Evolutionary conservation across 805 yeast species (phyloP).

Genomic region (Saturnispora silvae): DNA sequence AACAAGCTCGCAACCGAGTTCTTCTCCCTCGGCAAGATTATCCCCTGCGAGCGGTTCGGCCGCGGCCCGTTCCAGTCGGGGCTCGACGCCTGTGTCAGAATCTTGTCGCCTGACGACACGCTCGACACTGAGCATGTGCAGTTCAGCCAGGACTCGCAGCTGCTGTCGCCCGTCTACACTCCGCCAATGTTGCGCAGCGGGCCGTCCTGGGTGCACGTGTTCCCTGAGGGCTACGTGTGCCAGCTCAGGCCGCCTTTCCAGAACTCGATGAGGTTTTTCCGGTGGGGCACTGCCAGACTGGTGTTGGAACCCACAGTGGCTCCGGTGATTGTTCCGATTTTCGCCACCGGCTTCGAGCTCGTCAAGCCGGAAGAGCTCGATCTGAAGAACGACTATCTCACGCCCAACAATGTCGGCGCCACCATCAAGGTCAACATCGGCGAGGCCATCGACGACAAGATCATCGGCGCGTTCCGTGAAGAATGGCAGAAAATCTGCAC

Average conservation of each 20-base stretch:
- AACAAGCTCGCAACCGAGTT: conserved; percentile 40
- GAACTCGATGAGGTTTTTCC: conserved; percentile 87
- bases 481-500: conserved; percentile 61
- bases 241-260: conserved; percentile 71
- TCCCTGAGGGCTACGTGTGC: conserved; percentile 90
- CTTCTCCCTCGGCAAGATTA: conserved; percentile 81
- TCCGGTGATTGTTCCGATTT: conserved; percentile 84
- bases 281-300: conserved; percentile 88
- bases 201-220: conserved; percentile 87
- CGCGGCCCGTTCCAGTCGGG: conserved; percentile 88
- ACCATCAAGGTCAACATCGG: conserved; percentile 66
- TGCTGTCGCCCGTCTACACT: conserved; percentile 27
- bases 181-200: conserved; percentile 51
- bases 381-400: conserved; percentile 31
- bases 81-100: conserved; percentile 73
- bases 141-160: conserved; percentile 6
- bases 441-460: conserved; percentile 48
- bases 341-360: conserved; percentile 75
- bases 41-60: conserved; percentile 82
- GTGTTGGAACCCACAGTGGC: conserved; percentile 72
- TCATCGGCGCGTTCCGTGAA: conserved; percentile 48
- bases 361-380: conserved; percentile 70
- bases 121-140: conserved; percentile 32
- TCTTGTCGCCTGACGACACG: conserved; percentile 71
- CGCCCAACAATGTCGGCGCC: conserved; percentile 54